A percentile compares a stretch with the other conserved stretches of the same genome.
Conservation (phyloP, 2,329 filamentous ascomycete species). For the Calonectria ilicicola region DNA sequence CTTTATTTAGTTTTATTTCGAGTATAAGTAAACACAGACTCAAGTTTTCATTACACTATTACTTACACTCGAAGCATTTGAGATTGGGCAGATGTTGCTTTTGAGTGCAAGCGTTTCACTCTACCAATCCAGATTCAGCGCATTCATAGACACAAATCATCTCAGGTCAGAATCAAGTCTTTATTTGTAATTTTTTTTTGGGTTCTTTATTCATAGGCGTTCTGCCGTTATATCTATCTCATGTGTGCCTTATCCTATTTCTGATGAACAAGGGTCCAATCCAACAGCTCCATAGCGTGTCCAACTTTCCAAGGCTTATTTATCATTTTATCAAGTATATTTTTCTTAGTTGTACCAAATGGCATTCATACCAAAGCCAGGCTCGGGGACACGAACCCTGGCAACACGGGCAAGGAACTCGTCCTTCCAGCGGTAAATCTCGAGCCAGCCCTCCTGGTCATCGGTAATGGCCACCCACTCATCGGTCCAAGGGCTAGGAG, state of each 20-base stretch:
- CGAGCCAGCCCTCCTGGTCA: slow-evolving; percentile 87
- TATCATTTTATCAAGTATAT: neutral
- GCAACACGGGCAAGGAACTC: slow-evolving; percentile 85
- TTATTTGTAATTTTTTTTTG: neutral
- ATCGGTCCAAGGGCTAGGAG: slow-evolving; percentile 84
- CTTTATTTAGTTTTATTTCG: neutral
- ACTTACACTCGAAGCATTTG: neutral
- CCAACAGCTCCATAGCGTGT: neutral
- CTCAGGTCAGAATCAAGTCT: neutral
- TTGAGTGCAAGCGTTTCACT: neutral
- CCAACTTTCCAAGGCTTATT: neutral
- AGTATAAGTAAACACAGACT: neutral
- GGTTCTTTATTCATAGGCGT: neutral
- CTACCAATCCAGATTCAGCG: neutral
- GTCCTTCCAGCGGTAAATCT: slow-evolving; percentile 89
- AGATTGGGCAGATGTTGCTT: neutral
- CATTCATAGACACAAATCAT: neutral
- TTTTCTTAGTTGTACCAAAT: slow-evolving; percentile 75
- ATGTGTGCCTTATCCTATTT: neutral
- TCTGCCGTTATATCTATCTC: neutral
- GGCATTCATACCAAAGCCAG: slow-evolving; percentile 97
- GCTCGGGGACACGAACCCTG: slow-evolving; percentile 81
- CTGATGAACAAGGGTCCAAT: neutral
- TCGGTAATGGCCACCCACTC: slow-evolving; percentile 93
- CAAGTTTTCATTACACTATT: neutral